Evolutionary conservation across 1,284 basidiomycete genomes (phyloP), one percentile per base, ranked within the genome.

Genomic region (Cerioporus squamosus): DNA sequence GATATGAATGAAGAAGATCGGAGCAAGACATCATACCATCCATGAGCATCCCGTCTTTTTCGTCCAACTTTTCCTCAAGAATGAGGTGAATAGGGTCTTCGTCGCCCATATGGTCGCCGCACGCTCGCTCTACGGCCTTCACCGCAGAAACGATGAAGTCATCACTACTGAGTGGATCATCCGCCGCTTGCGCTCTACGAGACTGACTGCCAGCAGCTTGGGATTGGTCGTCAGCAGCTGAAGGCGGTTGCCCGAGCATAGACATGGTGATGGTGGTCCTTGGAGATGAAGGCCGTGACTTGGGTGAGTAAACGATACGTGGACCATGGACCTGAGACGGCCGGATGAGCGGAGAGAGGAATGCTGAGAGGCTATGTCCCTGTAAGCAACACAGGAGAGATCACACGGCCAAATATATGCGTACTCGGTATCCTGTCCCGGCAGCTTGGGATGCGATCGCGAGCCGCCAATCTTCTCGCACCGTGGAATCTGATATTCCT

Each of bases 11-110:
- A 3, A 26, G 6, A 4, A 2, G 26, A 7, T 22, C 33, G 22
- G 12, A 6, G 14, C 14, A 1, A 9, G 2, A 39, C 14, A 2
- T 51, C 69, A 57, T 60, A 85, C 85, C 79, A 45, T 83, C 78
- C 81, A 86, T 85, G 31, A 84, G 67, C 59, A 81, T 66, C 36
- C 74, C 70, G 26, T 78, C 76, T 51, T 80, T 80, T 33, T 82
- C 81, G 51, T 85, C 81, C 10, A 88, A 62, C 54, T 71, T 77
- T 60, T 88, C 87, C 36, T 79, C 75, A 62, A 85, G 66, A 26
- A 89, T 81, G 47, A 78, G 67, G 18, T 72, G 70, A 55, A 66
- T 65, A 5, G 75, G 70, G 44, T 79, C 70, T 54, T 72, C 65
- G 7, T 66, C 55, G 1, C 24, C 48, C 1, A 62, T 10, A 9